Percentiles rank a stretch among this genome's conserved stretches.
These are phyloP conservation scores for Penicillium verhagenii DNA, from an alignment of 495 filamentous ascomycete genomes.

Conservation along the genomic window DNA sequence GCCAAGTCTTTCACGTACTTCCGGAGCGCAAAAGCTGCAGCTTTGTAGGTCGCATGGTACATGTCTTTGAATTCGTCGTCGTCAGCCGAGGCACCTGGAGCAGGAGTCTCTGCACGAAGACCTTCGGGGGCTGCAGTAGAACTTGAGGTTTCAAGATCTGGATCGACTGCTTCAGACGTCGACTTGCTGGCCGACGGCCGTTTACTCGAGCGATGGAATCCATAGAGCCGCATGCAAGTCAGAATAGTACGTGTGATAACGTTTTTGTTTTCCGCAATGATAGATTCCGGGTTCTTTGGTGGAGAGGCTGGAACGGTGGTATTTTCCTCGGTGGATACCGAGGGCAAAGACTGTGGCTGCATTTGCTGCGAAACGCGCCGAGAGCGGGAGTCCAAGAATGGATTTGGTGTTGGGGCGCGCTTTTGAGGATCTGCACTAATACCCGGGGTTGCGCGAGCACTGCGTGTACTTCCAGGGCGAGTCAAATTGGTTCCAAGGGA, in stretches of 20 bases:
- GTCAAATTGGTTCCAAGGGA: slow-evolving; percentile 39
- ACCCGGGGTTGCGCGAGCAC: slow-evolving; percentile 11
- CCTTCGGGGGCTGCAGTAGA: slow-evolving; percentile 14
- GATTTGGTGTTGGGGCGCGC: slow-evolving; percentile 27
- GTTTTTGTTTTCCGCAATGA: slow-evolving; percentile 43
- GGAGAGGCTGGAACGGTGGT: slow-evolving; percentile 15
- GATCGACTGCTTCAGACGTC: slow-evolving; percentile 5
- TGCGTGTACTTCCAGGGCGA: slow-evolving; percentile 18
- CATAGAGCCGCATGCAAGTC: slow-evolving; percentile 65
- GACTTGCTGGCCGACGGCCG: slow-evolving; percentile 25
- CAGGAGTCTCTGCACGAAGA: slow-evolving; percentile 22
- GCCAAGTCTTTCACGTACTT: slow-evolving; percentile 39
- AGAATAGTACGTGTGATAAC: slow-evolving; percentile 50
- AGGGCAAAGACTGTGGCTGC: slow-evolving; percentile 15
- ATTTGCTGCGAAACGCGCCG: slow-evolving; percentile 16
- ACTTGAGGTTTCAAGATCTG: slow-evolving; percentile 16
- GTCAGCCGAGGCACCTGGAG: slow-evolving; percentile 27
- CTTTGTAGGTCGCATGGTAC: slow-evolving; percentile 65
- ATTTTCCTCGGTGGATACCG: slow-evolving; percentile 18
- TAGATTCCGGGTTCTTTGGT: slow-evolving; percentile 32
- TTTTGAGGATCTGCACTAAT: slow-evolving; percentile 24
- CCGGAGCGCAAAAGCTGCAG: slow-evolving; percentile 57
- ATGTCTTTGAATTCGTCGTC: slow-evolving; percentile 64
- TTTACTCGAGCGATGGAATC: slow-evolving; percentile 48
- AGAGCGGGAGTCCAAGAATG: slow-evolving; percentile 23